Conservation (phyloP, 2,329 filamentous ascomycete species). For the Botrytis fabae region DNA sequence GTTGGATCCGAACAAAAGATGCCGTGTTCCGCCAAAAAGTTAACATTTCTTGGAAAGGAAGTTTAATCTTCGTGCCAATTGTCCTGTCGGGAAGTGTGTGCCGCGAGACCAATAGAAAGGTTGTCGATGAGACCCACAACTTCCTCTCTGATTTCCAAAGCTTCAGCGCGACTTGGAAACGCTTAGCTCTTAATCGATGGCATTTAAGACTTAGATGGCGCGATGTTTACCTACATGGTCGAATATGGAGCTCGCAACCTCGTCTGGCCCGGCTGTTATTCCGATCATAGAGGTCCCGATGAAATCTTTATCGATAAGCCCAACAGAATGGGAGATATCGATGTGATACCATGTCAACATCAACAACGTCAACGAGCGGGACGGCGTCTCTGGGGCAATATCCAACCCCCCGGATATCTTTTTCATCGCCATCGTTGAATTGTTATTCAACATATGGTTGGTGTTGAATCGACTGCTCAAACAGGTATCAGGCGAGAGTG, state of each 20-base stretch:
- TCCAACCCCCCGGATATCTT: neutral
- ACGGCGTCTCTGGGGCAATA: neutral
- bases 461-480: neutral
- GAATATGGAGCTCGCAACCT: constrained; percentile 26
- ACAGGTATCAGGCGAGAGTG: neutral
- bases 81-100: constrained; percentile 33
- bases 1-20: constrained; percentile 29
- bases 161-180: neutral
- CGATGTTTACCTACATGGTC: constrained; percentile 43
- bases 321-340: neutral
- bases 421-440: neutral
- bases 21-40: constrained; percentile 27
- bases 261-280: constrained; percentile 11
- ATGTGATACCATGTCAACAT: neutral
- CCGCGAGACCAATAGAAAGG: constrained; percentile 28
- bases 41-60: constrained; percentile 35
- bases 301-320: neutral
- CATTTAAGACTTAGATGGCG: constrained; percentile 45
- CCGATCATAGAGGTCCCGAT: neutral
- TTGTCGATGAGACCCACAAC: constrained; percentile 38
- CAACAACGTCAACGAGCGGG: neutral
- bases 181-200: constrained; percentile 45
- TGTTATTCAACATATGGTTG: neutral
- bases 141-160: constrained; percentile 30
- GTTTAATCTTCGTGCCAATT: constrained; percentile 36